These are phyloP conservation scores for Taxawa tesnikishii DNA, from an alignment of 2,329 filamentous ascomycete genomes.

Conservation along the genomic window DNA sequence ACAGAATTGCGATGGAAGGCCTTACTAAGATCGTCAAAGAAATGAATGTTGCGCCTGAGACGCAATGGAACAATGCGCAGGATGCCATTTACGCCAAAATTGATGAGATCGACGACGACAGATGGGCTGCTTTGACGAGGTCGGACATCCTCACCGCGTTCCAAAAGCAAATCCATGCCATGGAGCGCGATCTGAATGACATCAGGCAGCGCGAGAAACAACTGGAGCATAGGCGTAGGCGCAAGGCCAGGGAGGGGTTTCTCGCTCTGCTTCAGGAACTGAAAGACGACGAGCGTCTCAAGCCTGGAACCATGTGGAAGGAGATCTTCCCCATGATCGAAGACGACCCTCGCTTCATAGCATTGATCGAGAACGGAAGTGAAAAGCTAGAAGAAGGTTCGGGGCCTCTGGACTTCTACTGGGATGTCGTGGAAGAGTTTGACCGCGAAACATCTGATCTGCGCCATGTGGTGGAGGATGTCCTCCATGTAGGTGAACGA, in stretches of 20 bases:
- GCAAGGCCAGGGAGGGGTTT: slow-evolving; percentile 76
- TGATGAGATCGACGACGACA: slow-evolving; percentile 67
- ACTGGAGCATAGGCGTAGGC: slow-evolving; percentile 66
- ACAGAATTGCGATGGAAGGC: slow-evolving; percentile 74
- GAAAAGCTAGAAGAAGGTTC: slow-evolving; percentile 43
- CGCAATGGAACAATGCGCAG: slow-evolving; percentile 86
- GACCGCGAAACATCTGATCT: slow-evolving; percentile 73
- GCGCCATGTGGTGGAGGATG: slow-evolving; percentile 70
- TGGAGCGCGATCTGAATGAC: slow-evolving; percentile 88
- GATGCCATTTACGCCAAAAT: slow-evolving; percentile 65
- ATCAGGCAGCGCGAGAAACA: slow-evolving; percentile 78
- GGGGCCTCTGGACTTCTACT: slow-evolving; percentile 82
- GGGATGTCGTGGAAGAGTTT: slow-evolving; percentile 90
- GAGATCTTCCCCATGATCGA: slow-evolving; percentile 63
- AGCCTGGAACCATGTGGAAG: slow-evolving; percentile 82
- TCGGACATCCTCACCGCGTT: slow-evolving; percentile 87
- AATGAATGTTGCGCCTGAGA: slow-evolving; percentile 82
- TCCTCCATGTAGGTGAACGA: slow-evolving; percentile 5
- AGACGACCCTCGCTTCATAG: slow-evolving; percentile 69
- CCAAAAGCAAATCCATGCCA: slow-evolving; percentile 84
- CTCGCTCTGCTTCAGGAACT: slow-evolving; percentile 63
- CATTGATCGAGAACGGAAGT: slow-evolving; percentile 60
- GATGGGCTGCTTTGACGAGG: slow-evolving; percentile 74
- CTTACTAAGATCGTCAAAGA: slow-evolving; percentile 65
- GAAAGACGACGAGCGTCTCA: slow-evolving; percentile 65